phyloP scores from a whole-genome alignment of 129 eudicot genomes.

The Chrysanthemum lavandulifolium region DNA sequence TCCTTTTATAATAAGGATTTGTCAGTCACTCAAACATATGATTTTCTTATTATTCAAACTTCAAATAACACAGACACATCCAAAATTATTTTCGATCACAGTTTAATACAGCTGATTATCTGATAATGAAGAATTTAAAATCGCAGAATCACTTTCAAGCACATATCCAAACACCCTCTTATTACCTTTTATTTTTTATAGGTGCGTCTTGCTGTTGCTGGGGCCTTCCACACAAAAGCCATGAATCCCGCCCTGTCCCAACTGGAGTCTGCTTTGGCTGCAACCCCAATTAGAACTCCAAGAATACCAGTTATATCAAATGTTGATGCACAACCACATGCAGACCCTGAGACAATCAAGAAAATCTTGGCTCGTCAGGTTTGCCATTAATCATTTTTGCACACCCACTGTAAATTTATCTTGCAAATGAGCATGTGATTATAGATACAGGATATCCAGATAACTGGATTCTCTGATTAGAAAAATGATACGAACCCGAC shows the following conservation, averaged over 20 bases:
- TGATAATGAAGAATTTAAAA: no score
- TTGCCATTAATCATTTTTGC: not conserved
- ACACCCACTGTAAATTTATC: not conserved
- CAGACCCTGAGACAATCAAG: slow-evolving; percentile 83
- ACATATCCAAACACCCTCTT: not conserved
- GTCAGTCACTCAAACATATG: not conserved
- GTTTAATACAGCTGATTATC: not conserved
- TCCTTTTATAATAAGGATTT: not conserved
- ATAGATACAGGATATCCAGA: slow-evolving; percentile 8
- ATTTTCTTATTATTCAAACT: not conserved
- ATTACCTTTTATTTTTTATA: slow-evolving; percentile 13
- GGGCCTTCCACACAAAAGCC: slow-evolving; percentile 89
- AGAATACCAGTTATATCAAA: slow-evolving; percentile 93
- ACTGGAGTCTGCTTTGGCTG: slow-evolving; percentile 86
- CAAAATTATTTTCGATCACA: not conserved
- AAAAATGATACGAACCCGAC: no score
- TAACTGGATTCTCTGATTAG: not conserved
- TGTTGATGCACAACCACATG: slow-evolving; percentile 94
- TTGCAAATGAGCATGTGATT: not conserved
- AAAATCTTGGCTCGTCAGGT: slow-evolving; percentile 94
- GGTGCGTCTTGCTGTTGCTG: slow-evolving; percentile 98
- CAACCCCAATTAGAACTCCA: slow-evolving; percentile 72
- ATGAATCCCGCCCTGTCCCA: slow-evolving; percentile 95
- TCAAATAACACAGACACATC: not conserved
- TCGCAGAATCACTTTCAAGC: not conserved